Percentiles rank a stretch among this genome's conserved stretches.
phyloP scores from a whole-genome alignment of 129 eudicot species.

The Rutidosis leptorrhynchoides region DNA sequence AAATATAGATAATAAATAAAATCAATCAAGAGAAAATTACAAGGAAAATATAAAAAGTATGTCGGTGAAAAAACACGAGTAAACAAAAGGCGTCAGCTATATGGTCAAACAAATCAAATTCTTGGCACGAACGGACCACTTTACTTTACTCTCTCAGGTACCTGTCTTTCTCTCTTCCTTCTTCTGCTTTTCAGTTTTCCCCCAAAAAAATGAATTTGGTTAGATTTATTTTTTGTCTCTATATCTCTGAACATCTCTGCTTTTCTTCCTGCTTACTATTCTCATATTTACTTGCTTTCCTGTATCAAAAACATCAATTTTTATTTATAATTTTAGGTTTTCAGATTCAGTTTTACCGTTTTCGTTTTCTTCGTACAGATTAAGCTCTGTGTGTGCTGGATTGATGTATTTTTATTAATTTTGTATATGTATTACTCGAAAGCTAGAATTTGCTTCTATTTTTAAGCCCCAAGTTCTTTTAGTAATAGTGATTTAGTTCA shows the following conservation, averaged over 20 bases:
- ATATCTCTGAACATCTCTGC: not conserved
- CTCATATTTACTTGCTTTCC: slow-evolving; percentile 4
- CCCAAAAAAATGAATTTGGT: not conserved
- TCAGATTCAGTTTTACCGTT: not conserved
- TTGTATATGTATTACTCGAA: not conserved
- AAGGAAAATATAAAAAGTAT: not conserved
- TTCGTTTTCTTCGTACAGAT: not conserved
- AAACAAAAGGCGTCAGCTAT: slow-evolving; percentile 18
- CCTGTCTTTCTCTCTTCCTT: not conserved
- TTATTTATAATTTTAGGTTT: not conserved
- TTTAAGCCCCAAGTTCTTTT: slow-evolving; percentile 6
- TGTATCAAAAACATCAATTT: not conserved
- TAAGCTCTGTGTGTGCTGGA: not conserved
- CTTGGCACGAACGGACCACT: slow-evolving; percentile 10
- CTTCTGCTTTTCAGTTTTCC: not conserved
- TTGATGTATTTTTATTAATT: not conserved
- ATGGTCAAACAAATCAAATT: slow-evolving; percentile 13
- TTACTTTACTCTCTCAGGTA: not conserved
- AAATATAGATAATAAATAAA: too few relatives aligned
- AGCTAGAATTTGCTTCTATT: too few relatives aligned
- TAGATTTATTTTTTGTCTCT: not conserved
- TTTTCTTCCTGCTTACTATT: not conserved
- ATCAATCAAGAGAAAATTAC: too few relatives aligned
- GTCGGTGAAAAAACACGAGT: slow-evolving; percentile 26
- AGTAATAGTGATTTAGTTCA: not conserved